Evolutionary conservation across 2,329 filamentous ascomycete species (phyloP), one percentile per base, ranked within the genome.

Genomic region (Bipolaris bicolor): DNA sequence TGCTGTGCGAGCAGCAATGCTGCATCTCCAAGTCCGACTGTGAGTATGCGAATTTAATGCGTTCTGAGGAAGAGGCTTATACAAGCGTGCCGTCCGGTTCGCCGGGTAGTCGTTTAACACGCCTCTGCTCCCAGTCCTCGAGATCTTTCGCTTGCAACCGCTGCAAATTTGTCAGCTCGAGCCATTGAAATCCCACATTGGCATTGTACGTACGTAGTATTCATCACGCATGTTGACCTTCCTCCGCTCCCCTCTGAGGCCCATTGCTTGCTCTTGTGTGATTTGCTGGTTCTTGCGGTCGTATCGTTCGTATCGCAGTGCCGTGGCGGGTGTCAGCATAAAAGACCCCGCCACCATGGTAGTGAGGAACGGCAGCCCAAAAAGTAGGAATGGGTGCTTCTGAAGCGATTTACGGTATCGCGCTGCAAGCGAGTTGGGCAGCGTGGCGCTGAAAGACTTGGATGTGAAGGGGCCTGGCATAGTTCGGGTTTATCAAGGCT

Each of bases 71-170:
- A 13, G n/a, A 31, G 11, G 11, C 2, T 66, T 37, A 74, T 39
- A 75, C 71, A 65, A 97, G 75, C 49, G 91, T 85, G 33, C 94
- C 94, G 76, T 99, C 94, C 59, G 86, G 90, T 77, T 99, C 96
- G 65, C 95, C 95, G 18, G 91, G 88, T 59, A 97, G 83, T 73
- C 95, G 84, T 80, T 97, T 88, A 10, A 98, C 92, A 51, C 96
- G 87, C 79, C 95, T 96, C 79, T 98, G 95, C 76, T 98, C 94
- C 95, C 95, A 99, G 72, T 92, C 86, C 71, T 99, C 94, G 60
- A 98, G 80, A 73, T 98, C 95, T 77, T 96, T 96, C 31, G 91
- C 90, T 66, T 91, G 90, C 37, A 91, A 81, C 78, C 88, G 86
- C 90, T 95, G 76, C 39, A 47, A 55, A 36, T 16, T 10, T 9